Conservation (phyloP, 1,284 basidiomycete species). For the Coniferiporia sulphurascens region DNA sequence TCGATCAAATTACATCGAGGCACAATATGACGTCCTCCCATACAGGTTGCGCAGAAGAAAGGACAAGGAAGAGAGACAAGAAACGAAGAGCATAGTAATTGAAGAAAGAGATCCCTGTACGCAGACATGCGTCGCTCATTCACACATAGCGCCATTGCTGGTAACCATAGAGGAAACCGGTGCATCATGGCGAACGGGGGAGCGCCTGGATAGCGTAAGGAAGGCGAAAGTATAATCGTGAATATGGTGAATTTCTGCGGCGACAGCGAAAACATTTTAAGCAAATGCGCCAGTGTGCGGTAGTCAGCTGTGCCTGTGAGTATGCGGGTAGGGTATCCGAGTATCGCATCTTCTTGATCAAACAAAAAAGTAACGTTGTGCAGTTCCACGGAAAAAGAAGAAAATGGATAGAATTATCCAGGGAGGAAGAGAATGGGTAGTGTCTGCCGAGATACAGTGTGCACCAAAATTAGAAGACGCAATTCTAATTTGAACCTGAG, state of each 20-base stretch:
- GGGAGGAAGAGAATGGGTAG: constrained; percentile 1
- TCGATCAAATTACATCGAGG: constrained; percentile 13
- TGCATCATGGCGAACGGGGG: not conserved
- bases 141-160: not conserved
- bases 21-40: constrained; percentile 9
- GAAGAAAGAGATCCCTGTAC: not conserved
- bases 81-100: not conserved
- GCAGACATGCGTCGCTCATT: not conserved
- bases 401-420: constrained; percentile 6
- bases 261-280: not conserved
- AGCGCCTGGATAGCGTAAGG: not conserved
- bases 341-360: constrained; percentile 9
- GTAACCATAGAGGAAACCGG: not conserved
- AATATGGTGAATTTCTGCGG: not conserved
- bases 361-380: constrained; percentile 14
- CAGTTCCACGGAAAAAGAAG: constrained; percentile 7
- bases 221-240: not conserved
- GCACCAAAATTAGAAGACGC: not conserved
- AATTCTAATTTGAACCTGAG: constrained; percentile 13
- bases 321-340: not conserved
- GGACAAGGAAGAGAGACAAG: not conserved
- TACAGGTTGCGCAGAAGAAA: constrained; percentile 7
- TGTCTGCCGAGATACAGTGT: constrained; percentile 2
- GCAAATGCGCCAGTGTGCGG: not conserved
- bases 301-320: not conserved